Percentiles rank a stretch among this genome's conserved stretches.
Conservation (phyloP, 768 basidiomycete species). For the Vishniacozyma victoriae region DNA sequence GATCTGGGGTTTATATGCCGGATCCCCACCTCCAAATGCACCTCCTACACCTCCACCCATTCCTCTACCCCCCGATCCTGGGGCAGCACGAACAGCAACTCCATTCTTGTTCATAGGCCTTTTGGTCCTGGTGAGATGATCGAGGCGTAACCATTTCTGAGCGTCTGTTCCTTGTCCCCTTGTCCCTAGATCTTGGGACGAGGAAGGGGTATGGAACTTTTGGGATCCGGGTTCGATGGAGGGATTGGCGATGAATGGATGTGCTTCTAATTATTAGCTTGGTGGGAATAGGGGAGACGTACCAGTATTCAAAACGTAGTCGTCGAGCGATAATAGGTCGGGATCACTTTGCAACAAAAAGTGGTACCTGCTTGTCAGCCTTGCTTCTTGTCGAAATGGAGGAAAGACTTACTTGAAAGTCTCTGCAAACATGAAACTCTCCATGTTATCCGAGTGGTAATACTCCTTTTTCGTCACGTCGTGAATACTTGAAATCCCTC, state of each 20-base stretch:
- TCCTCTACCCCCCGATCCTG: slow-evolving; percentile 13
- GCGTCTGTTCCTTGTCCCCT: slow-evolving; percentile 37
- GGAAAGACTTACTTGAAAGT: slow-evolving; percentile 43
- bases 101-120: slow-evolving; percentile 2
- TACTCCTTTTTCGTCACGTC: slow-evolving; percentile 41
- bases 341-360: slow-evolving; percentile 46
- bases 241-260: slow-evolving; percentile 41
- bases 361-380: slow-evolving; percentile 31
- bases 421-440: slow-evolving; percentile 48
- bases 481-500: slow-evolving; percentile 42
- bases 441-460: slow-evolving; percentile 35
- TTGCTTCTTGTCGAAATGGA: neutral
- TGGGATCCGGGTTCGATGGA: slow-evolving; percentile 2
- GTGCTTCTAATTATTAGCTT: slow-evolving; percentile 35
- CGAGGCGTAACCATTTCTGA: slow-evolving; percentile 32
- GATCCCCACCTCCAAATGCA: too few relatives aligned
- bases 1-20: slow-evolving; percentile 17
- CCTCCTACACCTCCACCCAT: slow-evolving; percentile 42
- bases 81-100: slow-evolving; percentile 1
- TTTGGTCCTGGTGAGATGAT: slow-evolving; percentile 6
- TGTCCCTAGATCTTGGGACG: slow-evolving; percentile 24
- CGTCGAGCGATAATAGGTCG: slow-evolving; percentile 43
- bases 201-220: neutral
- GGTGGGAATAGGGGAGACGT: slow-evolving; percentile 3
- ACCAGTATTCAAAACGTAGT: slow-evolving; percentile 48